These are phyloP conservation scores for Monosporascus cannonballus DNA, from an alignment of 2,329 filamentous ascomycete genomes.

Conservation along the genomic window DNA sequence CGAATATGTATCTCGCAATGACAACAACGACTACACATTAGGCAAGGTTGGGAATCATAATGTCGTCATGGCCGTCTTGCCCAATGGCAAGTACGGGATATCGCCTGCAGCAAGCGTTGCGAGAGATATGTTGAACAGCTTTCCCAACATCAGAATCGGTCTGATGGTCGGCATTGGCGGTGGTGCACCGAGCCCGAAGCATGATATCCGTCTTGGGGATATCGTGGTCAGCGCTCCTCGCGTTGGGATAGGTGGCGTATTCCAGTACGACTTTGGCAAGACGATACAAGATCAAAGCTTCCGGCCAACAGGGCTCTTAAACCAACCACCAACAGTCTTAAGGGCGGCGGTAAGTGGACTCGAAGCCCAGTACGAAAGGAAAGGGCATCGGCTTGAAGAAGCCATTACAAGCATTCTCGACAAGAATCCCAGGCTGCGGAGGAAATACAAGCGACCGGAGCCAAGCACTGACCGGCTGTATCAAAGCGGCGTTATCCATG, in stretches of 20 bases:
- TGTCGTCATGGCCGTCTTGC: constrained; percentile 16
- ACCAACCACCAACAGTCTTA: constrained; percentile 13
- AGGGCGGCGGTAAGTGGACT: constrained; percentile 12
- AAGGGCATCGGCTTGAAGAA: constrained; percentile 9
- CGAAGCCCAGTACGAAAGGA: constrained; percentile 4
- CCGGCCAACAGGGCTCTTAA: constrained; percentile 9
- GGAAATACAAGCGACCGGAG: too few relatives aligned
- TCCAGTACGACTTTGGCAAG: constrained; percentile 20
- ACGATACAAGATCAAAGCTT: constrained; percentile 6
- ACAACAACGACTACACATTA: constrained; percentile 13
- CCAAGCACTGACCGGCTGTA: too few relatives aligned
- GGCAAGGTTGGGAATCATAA: constrained; percentile 15
- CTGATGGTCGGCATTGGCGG: constrained; percentile 38
- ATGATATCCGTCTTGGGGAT: constrained; percentile 17
- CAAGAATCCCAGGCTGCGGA: too few relatives aligned
- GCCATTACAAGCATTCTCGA: constrained; percentile 4
- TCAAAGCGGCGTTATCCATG: too few relatives aligned
- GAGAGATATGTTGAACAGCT: constrained; percentile 24
- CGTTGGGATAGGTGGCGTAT: constrained; percentile 10
- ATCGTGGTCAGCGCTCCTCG: constrained; percentile 16
- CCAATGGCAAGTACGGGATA: constrained; percentile 25
- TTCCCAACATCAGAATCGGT: constrained; percentile 28
- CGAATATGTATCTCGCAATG: neutral
- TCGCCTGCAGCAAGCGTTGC: constrained; percentile 26
- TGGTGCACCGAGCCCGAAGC: constrained; percentile 8